Conservation (phyloP, 768 basidiomycete genomes). For the Ramaria rubella region DNA sequence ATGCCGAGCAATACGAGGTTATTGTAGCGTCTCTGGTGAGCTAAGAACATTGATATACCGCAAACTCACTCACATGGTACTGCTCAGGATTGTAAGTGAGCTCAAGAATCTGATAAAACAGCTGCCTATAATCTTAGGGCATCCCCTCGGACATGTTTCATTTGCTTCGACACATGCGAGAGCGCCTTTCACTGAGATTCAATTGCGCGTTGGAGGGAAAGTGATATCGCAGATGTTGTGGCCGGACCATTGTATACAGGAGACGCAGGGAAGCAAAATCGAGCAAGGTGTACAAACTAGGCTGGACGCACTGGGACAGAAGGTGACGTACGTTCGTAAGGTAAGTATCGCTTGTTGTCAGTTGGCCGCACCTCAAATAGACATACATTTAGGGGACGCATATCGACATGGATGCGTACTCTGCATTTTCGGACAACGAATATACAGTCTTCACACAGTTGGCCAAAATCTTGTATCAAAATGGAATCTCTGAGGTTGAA, state of each 20-base stretch:
- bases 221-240: constrained; percentile 55
- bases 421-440: constrained; percentile 66
- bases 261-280: constrained; percentile 53
- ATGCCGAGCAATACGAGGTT: constrained; percentile 24
- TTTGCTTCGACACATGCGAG: constrained; percentile 52
- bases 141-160: constrained; percentile 54
- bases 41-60: neutral
- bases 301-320: constrained; percentile 34
- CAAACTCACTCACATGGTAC: neutral
- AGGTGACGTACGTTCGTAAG: constrained; percentile 11
- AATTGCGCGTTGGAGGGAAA: constrained; percentile 11
- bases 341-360: constrained; percentile 10
- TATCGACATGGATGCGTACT: constrained; percentile 64
- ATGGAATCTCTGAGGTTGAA: constrained; percentile 50
- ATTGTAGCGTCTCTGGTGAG: constrained; percentile 35
- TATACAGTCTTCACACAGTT: constrained; percentile 42
- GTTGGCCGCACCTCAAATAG: neutral
- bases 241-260: constrained; percentile 75
- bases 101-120: neutral
- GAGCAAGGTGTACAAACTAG: constrained; percentile 40
- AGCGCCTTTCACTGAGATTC: constrained; percentile 34
- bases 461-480: constrained; percentile 33
- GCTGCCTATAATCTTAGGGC: constrained; percentile 18
- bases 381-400: constrained; percentile 40
- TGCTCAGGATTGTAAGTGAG: constrained; percentile 27